Evolutionary conservation across 1,284 basidiomycete species (phyloP), one percentile per base, ranked within the genome.

Genomic region (Malassezia equina): DNA sequence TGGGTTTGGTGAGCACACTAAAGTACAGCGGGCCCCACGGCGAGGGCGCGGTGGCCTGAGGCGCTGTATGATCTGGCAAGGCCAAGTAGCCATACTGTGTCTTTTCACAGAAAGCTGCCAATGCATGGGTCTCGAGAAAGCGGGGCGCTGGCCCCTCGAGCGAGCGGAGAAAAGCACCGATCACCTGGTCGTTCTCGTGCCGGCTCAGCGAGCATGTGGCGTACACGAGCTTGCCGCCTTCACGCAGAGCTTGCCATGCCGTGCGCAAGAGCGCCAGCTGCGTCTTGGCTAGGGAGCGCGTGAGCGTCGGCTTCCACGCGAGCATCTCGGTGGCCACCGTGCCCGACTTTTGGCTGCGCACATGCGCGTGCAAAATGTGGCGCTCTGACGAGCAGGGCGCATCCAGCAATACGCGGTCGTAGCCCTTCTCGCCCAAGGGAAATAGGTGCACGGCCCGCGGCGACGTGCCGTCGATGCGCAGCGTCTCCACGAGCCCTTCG

Each of bases 301-400:
- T 32, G 23, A 41, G 28, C 17, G 36, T 42, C 19, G 49, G 49
- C 25, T 51, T 51, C 49, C 49, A 51, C 13, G 49, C 49, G 23
- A 41, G 36, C 49, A 51, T 51, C 23, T 51, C 49, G 9, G 49
- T 40, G 8, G 49, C 49, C 13, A 44, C 21, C 6, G 39, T 29
- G 19, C 49, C 49, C 2, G 49, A 31, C 15, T 51, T 25, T 17
- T 42, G 41, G 6, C 11, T 21, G 11, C 29, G 25, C 28, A 34
- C 21, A 40, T 42, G 34, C 15, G 49, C 49, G 33, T 51, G 49
- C 19, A 51, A 15, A 11, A 51, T 51, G 25, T 51, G 49, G 9
- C 49, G 49, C 32, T 51, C 49, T 4, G 49, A 51, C 21, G 49
- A 51, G 49, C 49, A 51, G 9, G 49, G 49, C 13, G 49, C 49